phyloP scores from a whole-genome alignment of 2,329 filamentous ascomycete species.

The Zopfia rhizophila region DNA sequence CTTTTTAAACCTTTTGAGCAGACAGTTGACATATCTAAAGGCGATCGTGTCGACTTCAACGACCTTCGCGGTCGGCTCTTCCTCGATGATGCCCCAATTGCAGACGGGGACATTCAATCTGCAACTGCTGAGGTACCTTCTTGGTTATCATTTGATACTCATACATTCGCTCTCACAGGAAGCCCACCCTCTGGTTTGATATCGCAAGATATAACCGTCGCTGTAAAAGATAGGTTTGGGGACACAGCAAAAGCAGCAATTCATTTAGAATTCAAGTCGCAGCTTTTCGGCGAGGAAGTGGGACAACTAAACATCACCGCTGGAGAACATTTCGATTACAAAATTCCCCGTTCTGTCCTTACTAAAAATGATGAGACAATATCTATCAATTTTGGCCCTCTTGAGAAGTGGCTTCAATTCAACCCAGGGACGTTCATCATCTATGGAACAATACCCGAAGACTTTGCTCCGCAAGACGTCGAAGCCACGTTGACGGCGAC shows the following conservation, averaged over 20 bases:
- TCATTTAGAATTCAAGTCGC: conserved; percentile 52
- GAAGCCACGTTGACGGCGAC: conserved; percentile 57
- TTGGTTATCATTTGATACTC: conserved; percentile 75
- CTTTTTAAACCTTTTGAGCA: conserved; percentile 65
- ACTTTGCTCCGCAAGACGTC: conserved; percentile 51
- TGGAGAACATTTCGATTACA: conserved; percentile 61
- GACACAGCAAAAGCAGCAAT: conserved; percentile 70
- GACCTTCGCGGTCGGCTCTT: conserved; percentile 45
- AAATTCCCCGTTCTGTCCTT: conserved; percentile 58
- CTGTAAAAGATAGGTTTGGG: conserved; percentile 67
- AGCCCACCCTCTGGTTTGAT: conserved; percentile 68
- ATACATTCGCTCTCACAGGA: conserved; percentile 71
- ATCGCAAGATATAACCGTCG: conserved; percentile 71
- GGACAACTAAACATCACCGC: conserved; percentile 59
- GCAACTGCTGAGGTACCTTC: conserved; percentile 67
- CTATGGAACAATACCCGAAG: conserved; percentile 60
- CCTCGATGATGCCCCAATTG: conserved; percentile 54
- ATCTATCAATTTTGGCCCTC: conserved; percentile 55
- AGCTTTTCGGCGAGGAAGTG: conserved; percentile 57
- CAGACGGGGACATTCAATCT: conserved; percentile 61
- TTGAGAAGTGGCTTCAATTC: conserved; percentile 62
- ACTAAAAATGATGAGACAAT: conserved; percentile 53
- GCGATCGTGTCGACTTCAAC: conserved; percentile 41
- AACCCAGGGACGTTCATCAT: conserved; percentile 57
- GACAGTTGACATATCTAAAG: conserved; percentile 44